Percentiles rank a stretch among this genome's conserved stretches.
Evolutionary conservation across 1,284 basidiomycete genomes (phyloP).

Genomic region (Schizophyllum commune): DNA sequence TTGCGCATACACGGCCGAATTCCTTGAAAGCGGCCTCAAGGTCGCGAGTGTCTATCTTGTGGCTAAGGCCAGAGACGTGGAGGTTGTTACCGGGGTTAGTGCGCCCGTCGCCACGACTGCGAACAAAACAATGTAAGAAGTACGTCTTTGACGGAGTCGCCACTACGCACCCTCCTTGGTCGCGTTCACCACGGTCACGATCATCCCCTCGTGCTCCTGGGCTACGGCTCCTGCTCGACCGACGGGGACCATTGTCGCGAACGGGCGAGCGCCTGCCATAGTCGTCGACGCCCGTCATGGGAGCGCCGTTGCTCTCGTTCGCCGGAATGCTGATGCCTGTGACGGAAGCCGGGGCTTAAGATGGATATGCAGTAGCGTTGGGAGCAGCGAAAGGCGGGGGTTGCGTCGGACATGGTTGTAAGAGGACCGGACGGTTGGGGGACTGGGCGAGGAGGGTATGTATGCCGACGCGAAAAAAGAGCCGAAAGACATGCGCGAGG

Average conservation of each 20-base stretch:
- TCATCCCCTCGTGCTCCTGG: not conserved
- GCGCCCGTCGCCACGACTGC: conserved; percentile 24
- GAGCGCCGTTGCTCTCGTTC: not conserved
- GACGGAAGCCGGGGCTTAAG: not conserved
- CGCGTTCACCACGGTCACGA: not conserved
- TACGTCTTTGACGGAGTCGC: not conserved
- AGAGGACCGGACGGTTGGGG: not conserved
- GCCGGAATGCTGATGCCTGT: not conserved
- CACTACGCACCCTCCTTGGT: not conserved
- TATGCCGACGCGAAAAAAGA: not conserved
- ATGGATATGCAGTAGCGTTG: not conserved
- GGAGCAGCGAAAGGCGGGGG: too few species aligned
- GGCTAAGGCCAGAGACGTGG: conserved; percentile 85
- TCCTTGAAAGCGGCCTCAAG: conserved; percentile 87
- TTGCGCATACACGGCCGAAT: conserved; percentile 72
- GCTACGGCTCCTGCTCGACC: not conserved
- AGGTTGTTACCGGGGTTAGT: conserved; percentile 94
- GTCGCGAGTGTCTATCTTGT: conserved; percentile 75
- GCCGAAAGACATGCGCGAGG: not conserved
- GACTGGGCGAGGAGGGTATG: not conserved
- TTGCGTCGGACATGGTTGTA: not conserved
- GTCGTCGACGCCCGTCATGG: not conserved
- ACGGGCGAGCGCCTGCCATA: not conserved
- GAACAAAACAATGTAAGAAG: not conserved
- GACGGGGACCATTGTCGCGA: not conserved